phyloP scores from a whole-genome alignment of 2,329 filamentous ascomycete genomes.

The Clonostachys rhizophaga region DNA sequence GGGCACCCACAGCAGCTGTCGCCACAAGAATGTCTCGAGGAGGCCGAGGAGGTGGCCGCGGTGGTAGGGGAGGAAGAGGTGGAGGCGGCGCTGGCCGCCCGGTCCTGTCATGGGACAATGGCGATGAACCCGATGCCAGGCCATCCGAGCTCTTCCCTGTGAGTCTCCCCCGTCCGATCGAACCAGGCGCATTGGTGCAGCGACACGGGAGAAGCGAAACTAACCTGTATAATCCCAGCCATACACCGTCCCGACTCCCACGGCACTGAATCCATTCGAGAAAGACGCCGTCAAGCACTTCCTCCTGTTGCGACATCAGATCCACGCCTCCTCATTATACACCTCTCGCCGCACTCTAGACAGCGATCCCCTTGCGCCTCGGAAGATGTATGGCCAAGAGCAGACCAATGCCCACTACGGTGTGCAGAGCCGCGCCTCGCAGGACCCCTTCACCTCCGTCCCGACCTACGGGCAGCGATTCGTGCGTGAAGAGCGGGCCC shows the following conservation, averaged over 20 bases:
- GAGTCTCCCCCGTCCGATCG: slow-evolving; percentile 10
- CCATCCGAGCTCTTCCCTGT: slow-evolving; percentile 58
- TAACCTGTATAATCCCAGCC: slow-evolving; percentile 25
- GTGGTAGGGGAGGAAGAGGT: slow-evolving; percentile 41
- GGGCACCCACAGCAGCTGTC: no score
- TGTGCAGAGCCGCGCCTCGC: slow-evolving; percentile 47
- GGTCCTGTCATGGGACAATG: slow-evolving; percentile 45
- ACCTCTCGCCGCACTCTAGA: slow-evolving; percentile 44
- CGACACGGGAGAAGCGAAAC: background rate
- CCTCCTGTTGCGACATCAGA: slow-evolving; percentile 51
- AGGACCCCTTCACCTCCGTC: slow-evolving; percentile 54
- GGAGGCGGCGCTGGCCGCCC: slow-evolving; percentile 39
- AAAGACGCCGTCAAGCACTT: slow-evolving; percentile 42
- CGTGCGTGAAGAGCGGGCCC: slow-evolving; percentile 40
- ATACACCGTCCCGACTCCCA: slow-evolving; percentile 42
- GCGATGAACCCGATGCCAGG: slow-evolving; percentile 50
- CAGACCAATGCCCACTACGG: slow-evolving; percentile 54
- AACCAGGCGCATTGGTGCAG: background rate
- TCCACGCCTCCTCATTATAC: slow-evolving; percentile 50
- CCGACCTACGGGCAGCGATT: slow-evolving; percentile 56
- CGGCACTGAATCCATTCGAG: slow-evolving; percentile 37
- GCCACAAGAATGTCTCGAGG: slow-evolving; percentile 20
- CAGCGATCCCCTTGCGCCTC: slow-evolving; percentile 30
- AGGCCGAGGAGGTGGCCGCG: slow-evolving; percentile 44
- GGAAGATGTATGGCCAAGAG: slow-evolving; percentile 48